phyloP scores from a whole-genome alignment of 108 stramenopile species.

The Nitzschia inconspicua region DNA sequence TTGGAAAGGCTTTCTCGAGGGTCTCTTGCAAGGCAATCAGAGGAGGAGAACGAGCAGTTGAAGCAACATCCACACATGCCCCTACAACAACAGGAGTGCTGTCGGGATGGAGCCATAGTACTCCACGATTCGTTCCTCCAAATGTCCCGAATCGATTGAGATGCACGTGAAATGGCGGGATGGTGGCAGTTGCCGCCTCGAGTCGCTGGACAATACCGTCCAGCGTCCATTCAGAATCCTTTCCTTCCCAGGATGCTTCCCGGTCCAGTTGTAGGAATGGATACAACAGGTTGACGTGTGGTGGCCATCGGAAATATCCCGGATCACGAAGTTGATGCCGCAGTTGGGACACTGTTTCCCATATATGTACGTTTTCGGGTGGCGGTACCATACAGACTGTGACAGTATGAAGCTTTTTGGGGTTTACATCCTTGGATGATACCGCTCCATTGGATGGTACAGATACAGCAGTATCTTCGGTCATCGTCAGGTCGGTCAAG shows the following conservation, averaged over 20 bases:
- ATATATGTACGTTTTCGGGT: conserved; percentile 39
- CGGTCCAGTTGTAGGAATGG: conserved; percentile 54
- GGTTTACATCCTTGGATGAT: too few relatives aligned
- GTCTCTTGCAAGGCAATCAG: conserved; percentile 42
- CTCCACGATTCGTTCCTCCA: conserved; percentile 66
- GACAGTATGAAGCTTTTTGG: conserved; percentile 39
- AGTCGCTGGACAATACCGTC: conserved; percentile 16
- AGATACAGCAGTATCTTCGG: too few relatives aligned
- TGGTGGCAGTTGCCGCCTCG: conserved; percentile 29
- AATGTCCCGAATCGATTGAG: conserved; percentile 68
- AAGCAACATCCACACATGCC: too few relatives aligned
- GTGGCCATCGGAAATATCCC: conserved; percentile 82
- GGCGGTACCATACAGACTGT: conserved; percentile 80
- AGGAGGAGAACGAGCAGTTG: background rate
- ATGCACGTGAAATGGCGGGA: conserved; percentile 51
- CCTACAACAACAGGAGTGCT: background rate
- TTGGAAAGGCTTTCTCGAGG: conserved; percentile 60
- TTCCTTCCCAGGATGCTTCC: background rate
- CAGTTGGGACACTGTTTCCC: conserved; percentile 35
- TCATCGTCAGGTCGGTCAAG: too few relatives aligned
- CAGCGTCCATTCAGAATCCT: conserved; percentile 7
- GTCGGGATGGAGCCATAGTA: conserved; percentile 67
- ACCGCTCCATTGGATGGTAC: too few relatives aligned
- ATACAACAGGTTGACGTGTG: conserved; percentile 78
- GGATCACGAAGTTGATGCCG: conserved; percentile 51